Percentiles rank a stretch among this genome's conserved stretches.
Conservation (phyloP, 139 green algal species). For the Picochlorum costavermella region DNA sequence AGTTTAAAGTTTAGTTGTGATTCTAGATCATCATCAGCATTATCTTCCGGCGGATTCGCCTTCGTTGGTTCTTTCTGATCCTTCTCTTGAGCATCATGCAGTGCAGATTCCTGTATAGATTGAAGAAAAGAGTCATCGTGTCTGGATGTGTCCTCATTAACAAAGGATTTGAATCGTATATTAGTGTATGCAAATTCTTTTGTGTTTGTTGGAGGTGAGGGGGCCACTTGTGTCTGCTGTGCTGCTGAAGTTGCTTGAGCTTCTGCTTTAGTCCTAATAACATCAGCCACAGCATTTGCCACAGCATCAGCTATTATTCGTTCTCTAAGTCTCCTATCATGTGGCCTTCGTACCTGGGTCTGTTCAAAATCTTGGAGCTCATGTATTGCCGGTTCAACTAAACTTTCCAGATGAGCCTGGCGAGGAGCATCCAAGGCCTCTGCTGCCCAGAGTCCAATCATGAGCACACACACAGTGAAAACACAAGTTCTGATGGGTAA, state of each 20-base stretch:
- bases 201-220: not conserved
- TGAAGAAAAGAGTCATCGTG: conserved; percentile 1
- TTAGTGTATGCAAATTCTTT: conserved; percentile 16
- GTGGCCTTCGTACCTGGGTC: too few relatives aligned
- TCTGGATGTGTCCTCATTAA: not conserved
- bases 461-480: too few relatives aligned
- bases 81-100: not conserved
- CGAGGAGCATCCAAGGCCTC: too few relatives aligned
- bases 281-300: conserved; percentile 3
- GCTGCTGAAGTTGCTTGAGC: not conserved
- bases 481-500: too few relatives aligned
- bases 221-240: not conserved
- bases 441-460: too few relatives aligned
- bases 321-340: not conserved
- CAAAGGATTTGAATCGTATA: conserved; percentile 5
- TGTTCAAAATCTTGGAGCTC: too few relatives aligned
- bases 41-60: not conserved
- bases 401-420: too few relatives aligned
- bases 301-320: not conserved
- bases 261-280: conserved; percentile 4
- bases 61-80: not conserved
- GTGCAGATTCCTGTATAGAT: conserved; percentile 4
- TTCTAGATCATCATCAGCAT: too few relatives aligned
- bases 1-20: not conserved
- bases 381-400: too few relatives aligned